These are phyloP conservation scores for Amanita phalloides DNA, from an alignment of 768 basidiomycete genomes.

Conservation along the genomic window DNA sequence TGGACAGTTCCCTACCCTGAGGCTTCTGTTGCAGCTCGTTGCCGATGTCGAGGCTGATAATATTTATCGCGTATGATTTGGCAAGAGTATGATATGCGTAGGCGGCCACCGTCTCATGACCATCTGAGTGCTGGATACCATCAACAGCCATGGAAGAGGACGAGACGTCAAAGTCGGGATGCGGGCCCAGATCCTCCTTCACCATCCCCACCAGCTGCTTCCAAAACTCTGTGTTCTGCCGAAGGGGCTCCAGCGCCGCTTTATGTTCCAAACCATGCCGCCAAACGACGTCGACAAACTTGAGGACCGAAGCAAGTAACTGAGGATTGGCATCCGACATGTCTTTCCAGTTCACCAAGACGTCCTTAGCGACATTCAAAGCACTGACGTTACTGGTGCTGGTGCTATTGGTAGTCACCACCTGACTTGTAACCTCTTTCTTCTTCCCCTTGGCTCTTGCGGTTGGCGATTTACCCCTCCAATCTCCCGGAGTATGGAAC, in stretches of 20 bases:
- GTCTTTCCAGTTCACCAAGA: slow-evolving; percentile 59
- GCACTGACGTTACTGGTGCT: slow-evolving; percentile 40
- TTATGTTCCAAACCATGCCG: slow-evolving; percentile 71
- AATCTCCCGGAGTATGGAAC: slow-evolving; percentile 37
- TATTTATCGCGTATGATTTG: slow-evolving; percentile 67
- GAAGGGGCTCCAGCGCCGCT: slow-evolving; percentile 40
- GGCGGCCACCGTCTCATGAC: slow-evolving; percentile 49
- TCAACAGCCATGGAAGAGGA: slow-evolving; percentile 36
- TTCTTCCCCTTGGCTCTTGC: slow-evolving; percentile 22
- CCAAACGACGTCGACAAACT: slow-evolving; percentile 74
- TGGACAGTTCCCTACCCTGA: slow-evolving; percentile 21
- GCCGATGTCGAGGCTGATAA: slow-evolving; percentile 67
- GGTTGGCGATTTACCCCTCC: slow-evolving; percentile 22
- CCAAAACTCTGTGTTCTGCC: slow-evolving; percentile 60
- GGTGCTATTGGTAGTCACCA: slow-evolving; percentile 21
- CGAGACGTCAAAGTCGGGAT: slow-evolving; percentile 50
- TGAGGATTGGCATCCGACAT: slow-evolving; percentile 73
- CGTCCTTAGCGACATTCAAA: slow-evolving; percentile 54
- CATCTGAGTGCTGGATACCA: slow-evolving; percentile 37
- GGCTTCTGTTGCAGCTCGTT: slow-evolving; percentile 33
- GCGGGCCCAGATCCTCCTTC: slow-evolving; percentile 60
- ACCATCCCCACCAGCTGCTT: slow-evolving; percentile 51
- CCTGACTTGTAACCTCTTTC: slow-evolving; percentile 21
- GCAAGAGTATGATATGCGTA: slow-evolving; percentile 62
- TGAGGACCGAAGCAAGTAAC: slow-evolving; percentile 60